Base-by-base conservation (phyloP, 306 rosid species). In the Malus sylvestris region DNA sequence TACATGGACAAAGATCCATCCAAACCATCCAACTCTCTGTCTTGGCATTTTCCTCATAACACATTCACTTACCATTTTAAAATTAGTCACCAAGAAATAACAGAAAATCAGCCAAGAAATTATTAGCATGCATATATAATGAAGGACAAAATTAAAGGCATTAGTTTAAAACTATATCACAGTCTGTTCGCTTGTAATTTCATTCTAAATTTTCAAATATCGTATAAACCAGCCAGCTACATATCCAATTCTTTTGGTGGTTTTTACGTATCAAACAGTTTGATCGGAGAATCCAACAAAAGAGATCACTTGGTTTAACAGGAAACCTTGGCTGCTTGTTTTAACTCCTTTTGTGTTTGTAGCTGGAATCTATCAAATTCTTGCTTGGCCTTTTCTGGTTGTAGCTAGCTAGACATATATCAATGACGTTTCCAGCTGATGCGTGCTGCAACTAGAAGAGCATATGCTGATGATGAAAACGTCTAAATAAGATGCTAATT, bases 341-440 rank as follows among this genome's bases (percentile, higher is more conserved):
- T 25, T 3, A 45, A 20, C 18, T 66, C 69, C 27, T 67, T 71
- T 71, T 67, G 55, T 67, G 45, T 61, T 73, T 73, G 76, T 52
- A 33, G 49, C 30, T 67, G 71, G 78, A 73, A 73, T 82, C 75
- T 61, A 46, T 38, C 67, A 33, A 19, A 53, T 69, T 22, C 32
- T 22, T 9, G 42, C 4, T 38, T 60, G 68, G 29, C 57, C 23
- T 42, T 46, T 45, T 79, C 29, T 67, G 22, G 68, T 14, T 66
- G 78, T 6, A 35, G n/a, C 52, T 73, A 33, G 18, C 52, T 73
- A 33, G 18, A 8, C 64, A 25, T 69, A 35, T 35, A 64, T 49
- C 53, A 35, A 16, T 70, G 55, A 29, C 30, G 20, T 67, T 76
- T 64, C 66, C 77, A 63, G 65, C 74, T 64, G 76, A 65, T 55